Evolutionary conservation across 2,329 filamentous ascomycete species (phyloP), one percentile per base, ranked within the genome.

Genomic region (Periconia sp.): DNA sequence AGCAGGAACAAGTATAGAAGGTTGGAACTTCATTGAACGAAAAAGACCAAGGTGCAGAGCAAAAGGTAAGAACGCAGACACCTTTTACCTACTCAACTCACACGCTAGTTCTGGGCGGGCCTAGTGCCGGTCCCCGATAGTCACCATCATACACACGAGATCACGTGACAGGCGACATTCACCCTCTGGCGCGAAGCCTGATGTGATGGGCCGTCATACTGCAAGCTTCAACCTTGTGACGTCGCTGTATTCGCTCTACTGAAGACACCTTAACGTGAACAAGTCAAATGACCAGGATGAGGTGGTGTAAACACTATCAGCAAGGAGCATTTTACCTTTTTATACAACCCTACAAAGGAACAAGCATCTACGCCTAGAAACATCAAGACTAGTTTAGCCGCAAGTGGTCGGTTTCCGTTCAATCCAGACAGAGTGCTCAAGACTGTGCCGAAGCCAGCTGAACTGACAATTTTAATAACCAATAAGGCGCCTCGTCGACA

Each of bases 351-450:
- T 50, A 54, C 56, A 40, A 54, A 54, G 35, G 37, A 49, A 36
- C 43, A 19, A 38, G 62, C 57, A 17, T 52, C 60, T 24, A 61
- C 52, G 9, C n/a, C 10, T 22, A 61, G 48, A 46, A 68, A 68
- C 46, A 66, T 67, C 42, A 53, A 44, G 12, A 40, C 54, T 13
- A 61, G 51, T 4, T 68, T 41, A 42, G 46, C 51, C 37, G 55
- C 44, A 32, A 55, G 47, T 36, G 52, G 61, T 29, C 51, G 61
- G 21, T 58, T 56, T 35, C 61, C 52, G 19, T 64, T 66, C 39
- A 63, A 65, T 46, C 60, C 48, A 52, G 46, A 61, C 22, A 62
- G 52, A 49, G 61, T 66, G 28, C 55, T 66, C 12, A 55, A 41
- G 48, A 47, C 43, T 52, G 56, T 61, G 32, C 59, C 43, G 24